phyloP scores from a whole-genome alignment of 257 asterid species.

The Striga asiatica region DNA sequence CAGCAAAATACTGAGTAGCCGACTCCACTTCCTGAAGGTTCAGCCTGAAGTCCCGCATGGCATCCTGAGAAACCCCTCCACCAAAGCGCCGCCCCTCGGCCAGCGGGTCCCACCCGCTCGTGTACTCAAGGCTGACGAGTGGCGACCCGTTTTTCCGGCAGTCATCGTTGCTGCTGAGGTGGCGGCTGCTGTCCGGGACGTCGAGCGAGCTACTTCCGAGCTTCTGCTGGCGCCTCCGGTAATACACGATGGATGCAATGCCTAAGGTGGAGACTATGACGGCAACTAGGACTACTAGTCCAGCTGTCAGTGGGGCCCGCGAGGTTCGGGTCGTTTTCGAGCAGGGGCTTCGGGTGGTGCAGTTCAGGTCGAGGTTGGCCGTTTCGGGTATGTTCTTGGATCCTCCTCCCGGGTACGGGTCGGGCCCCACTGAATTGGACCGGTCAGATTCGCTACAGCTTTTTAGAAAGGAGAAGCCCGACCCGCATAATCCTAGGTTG shows the following conservation, averaged over 20 bases:
- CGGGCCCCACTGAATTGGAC: too few species aligned
- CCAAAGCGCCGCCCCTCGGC: constrained; percentile 75
- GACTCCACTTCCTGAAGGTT: constrained; percentile 73
- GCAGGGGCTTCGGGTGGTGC: constrained; percentile 46
- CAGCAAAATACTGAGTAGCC: constrained; percentile 78
- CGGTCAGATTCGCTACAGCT: constrained; percentile 36
- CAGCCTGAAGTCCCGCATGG: constrained; percentile 51
- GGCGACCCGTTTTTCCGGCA: constrained; percentile 75
- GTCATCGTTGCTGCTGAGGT: constrained; percentile 25
- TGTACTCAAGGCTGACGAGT: constrained; percentile 74
- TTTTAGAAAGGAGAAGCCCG: constrained; percentile 47
- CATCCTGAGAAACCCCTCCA: constrained; percentile 60
- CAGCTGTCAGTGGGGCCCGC: constrained; percentile 48
- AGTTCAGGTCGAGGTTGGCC: constrained; percentile 59
- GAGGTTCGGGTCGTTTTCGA: constrained; percentile 43
- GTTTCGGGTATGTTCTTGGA: constrained; percentile 69
- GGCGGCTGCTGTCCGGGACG: constrained; percentile 28
- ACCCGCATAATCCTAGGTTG: constrained; percentile 73
- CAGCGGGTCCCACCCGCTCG: constrained; percentile 88
- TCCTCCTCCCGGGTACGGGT: constrained; percentile 51
- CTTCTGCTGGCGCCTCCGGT: constrained; percentile 53
- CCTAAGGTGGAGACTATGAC: constrained; percentile 35
- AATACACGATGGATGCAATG: constrained; percentile 29
- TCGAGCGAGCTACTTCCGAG: constrained; percentile 34
- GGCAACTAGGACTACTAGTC: constrained; percentile 32